Evolutionary conservation across 768 basidiomycete species (phyloP).

Genomic region (Tulasnella sp.): DNA sequence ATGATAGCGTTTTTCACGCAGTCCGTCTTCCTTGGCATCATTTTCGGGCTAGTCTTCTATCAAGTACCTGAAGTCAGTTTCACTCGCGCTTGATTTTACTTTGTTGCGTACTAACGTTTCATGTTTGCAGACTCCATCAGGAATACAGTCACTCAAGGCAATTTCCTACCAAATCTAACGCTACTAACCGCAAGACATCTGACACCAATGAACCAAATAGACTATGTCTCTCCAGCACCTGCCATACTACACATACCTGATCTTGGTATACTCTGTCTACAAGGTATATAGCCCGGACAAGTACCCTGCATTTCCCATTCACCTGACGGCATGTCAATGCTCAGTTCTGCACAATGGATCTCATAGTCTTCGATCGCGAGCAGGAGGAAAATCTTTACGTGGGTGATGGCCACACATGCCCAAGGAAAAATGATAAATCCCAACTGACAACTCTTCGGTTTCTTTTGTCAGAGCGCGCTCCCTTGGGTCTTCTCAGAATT

Average conservation of each 20-base stretch:
- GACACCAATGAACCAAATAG: too few species aligned
- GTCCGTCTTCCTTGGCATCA: constrained; percentile 24
- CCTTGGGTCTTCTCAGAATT: constrained; percentile 33
- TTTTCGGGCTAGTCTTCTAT: constrained; percentile 33
- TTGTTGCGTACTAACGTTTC: neutral
- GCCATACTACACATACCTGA: constrained; percentile 27
- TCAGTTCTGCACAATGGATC: constrained; percentile 25
- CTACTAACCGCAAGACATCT: too few species aligned
- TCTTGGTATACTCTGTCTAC: constrained; percentile 15
- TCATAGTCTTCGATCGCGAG: constrained; percentile 38
- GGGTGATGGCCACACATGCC: too few species aligned
- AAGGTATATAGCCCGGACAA: neutral
- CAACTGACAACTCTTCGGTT: neutral
- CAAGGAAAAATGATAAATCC: too few species aligned
- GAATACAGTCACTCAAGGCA: constrained; percentile 30
- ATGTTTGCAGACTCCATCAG: constrained; percentile 24
- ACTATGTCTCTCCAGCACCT: constrained; percentile 25
- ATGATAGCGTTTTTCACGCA: constrained; percentile 17
- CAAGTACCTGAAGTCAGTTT: constrained; percentile 27
- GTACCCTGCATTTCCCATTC: neutral
- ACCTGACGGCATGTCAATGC: neutral
- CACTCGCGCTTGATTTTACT: constrained; percentile 19
- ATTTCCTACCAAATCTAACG: too few species aligned
- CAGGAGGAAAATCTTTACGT: constrained; percentile 27
- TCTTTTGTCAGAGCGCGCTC: constrained; percentile 20